Base-by-base conservation (phyloP, 306 rosid genomes). In the Quercus gilva region DNA sequence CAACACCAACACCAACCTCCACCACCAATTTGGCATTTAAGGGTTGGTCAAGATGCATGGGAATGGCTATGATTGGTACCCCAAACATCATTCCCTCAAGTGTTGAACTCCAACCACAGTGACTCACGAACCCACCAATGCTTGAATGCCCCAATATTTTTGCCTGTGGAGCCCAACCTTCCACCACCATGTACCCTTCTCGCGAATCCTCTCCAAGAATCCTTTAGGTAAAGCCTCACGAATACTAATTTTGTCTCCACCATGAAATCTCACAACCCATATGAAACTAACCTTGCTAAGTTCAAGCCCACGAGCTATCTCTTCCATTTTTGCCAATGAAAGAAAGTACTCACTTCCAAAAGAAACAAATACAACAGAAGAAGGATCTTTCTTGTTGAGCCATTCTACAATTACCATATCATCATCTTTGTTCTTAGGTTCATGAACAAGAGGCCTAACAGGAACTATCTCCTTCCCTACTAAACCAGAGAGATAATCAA, bases 21-120 rank as follows among this genome's bases (percentile, higher is more conserved):
- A 35, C 85, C 2, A 65, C 55, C 0, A 77, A 15, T 43, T 69
- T 58, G 15, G 82, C 78, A 45, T 77, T 82, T 1, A 18, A 41
- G 0, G 85, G 85, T 45, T 82, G 85, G 9, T 77, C 85, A 70
- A 71, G n/a, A 2, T 57, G 75, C 74, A 53, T 37, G 43, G 85
- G 85, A 53, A 73, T 37, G 8, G 56, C 85, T 6, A 82, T 67
- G 1, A 82, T 60, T 6, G 85, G 85, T 11, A 82, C 71, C 3
- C 85, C 82, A 21, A 41, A 33, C 35, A 10, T 15, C 51, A 82
- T 14, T 60, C 85, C 56, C 71, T 83, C 84, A 77, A 83, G 51
- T 69, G 61, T 57, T 21, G 83, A 79, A 59, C 58, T 74, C 86
- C 86, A 83, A 20, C 86, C 83, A 55, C 83, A 83, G 49, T 83